Conservation (phyloP, 441 rosid species). For the Pelargonium myrrhifolium region DNA sequence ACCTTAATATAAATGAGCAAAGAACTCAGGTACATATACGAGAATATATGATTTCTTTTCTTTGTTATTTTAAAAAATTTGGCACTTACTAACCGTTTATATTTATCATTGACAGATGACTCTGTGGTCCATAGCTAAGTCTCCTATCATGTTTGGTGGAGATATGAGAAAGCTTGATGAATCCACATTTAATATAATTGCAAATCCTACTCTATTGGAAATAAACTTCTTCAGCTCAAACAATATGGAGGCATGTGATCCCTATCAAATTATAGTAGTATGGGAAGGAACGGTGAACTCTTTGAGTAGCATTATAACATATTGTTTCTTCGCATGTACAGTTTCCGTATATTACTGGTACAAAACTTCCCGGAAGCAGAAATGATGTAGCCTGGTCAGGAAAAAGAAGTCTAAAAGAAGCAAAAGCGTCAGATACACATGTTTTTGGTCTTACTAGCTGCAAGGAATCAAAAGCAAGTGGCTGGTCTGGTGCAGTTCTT, state of each 20-base stretch:
- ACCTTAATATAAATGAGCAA: slow-evolving; percentile 57
- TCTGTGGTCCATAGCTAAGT: slow-evolving; percentile 86
- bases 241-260: slow-evolving; percentile 59
- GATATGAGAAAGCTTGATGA: slow-evolving; percentile 70
- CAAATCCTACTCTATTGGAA: slow-evolving; percentile 65
- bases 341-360: slow-evolving; percentile 52
- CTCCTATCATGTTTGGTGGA: slow-evolving; percentile 96
- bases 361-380: slow-evolving; percentile 16
- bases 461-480: slow-evolving; percentile 49
- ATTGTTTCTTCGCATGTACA: slow-evolving; percentile 20
- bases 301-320: not conserved
- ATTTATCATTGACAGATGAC: slow-evolving; percentile 55
- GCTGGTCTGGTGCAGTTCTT: slow-evolving; percentile 49
- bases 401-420: slow-evolving; percentile 9
- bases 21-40: slow-evolving; percentile 57
- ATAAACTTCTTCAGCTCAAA: slow-evolving; percentile 65
- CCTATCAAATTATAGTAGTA: not conserved
- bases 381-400: slow-evolving; percentile 14
- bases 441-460: slow-evolving; percentile 60
- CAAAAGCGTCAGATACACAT: slow-evolving; percentile 18
- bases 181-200: slow-evolving; percentile 51
- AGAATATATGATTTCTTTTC: not conserved
- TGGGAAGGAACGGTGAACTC: not conserved
- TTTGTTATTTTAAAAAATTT: not conserved
- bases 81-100: slow-evolving; percentile 6